phyloP scores from a whole-genome alignment of 2,329 filamentous ascomycete genomes.

The Ophiobolus disseminans region DNA sequence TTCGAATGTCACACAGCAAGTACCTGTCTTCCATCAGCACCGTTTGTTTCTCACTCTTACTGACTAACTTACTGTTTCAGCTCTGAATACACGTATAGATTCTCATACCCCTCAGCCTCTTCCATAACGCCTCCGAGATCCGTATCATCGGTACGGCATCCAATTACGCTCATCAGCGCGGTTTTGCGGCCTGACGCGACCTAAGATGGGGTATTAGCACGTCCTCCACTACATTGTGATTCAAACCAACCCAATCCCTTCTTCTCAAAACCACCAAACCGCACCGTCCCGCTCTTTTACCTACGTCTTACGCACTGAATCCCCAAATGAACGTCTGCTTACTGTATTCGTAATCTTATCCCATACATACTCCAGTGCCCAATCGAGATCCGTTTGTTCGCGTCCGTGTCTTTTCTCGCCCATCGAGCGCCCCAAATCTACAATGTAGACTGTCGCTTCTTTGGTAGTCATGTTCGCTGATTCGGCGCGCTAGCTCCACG shows the following conservation, averaged over 20 bases:
- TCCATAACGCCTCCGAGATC: conserved; percentile 58
- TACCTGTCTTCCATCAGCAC: conserved; percentile 50
- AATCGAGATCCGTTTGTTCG: conserved; percentile 81
- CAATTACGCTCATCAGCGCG: conserved; percentile 78
- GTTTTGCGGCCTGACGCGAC: conserved; percentile 75
- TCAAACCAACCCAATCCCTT: background rate
- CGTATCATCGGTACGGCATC: conserved; percentile 73
- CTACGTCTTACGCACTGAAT: conserved; percentile 25
- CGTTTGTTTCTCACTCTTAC: background rate
- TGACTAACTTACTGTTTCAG: conserved; percentile 64
- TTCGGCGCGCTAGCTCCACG: too few species aligned
- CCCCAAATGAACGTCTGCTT: conserved; percentile 46
- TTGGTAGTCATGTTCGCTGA: conserved; percentile 83
- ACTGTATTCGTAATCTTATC: conserved; percentile 84
- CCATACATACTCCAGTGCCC: conserved; percentile 91
- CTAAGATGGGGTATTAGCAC: conserved; percentile 36
- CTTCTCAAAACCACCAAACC: too few species aligned
- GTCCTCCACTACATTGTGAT: background rate
- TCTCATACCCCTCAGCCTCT: conserved; percentile 73
- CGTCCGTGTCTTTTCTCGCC: conserved; percentile 73
- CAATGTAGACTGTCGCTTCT: conserved; percentile 88
- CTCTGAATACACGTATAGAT: conserved; percentile 75
- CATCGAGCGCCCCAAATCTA: conserved; percentile 91
- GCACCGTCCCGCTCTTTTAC: too few species aligned
- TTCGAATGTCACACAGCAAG: conserved; percentile 72